Conservation (phyloP, 163 green algal genomes). For the Coccomyxa subellipsoidea region DNA sequence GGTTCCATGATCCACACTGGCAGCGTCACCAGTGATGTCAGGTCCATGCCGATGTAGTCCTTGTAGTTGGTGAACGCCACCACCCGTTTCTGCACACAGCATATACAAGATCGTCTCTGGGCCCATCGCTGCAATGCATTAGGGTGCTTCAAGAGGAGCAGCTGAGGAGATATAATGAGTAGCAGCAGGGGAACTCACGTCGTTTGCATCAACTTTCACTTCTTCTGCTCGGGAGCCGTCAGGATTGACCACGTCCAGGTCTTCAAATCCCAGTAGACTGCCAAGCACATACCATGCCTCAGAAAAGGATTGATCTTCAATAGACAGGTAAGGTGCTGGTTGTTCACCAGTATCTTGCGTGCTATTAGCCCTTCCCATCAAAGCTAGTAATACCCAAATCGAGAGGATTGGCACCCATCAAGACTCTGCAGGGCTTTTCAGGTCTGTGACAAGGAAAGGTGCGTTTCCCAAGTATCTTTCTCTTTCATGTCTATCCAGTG, state of each 20-base stretch:
- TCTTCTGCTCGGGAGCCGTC: constrained; percentile 57
- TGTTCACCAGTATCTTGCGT: too few species aligned
- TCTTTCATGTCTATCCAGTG: too few species aligned
- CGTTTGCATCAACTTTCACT: constrained; percentile 25
- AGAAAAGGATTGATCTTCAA: background rate
- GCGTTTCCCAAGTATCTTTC: too few species aligned
- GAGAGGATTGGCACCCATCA: too few species aligned
- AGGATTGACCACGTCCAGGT: constrained; percentile 77
- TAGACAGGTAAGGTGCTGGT: too few species aligned
- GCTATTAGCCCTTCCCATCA: too few species aligned
- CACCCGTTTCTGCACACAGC: constrained; percentile 45
- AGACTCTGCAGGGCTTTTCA: too few species aligned
- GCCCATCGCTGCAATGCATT: background rate
- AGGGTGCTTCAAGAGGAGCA: background rate
- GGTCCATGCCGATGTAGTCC: constrained; percentile 94
- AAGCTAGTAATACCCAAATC: too few species aligned
- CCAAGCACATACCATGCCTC: background rate
- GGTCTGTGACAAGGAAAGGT: too few species aligned
- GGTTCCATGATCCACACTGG: constrained; percentile 98
- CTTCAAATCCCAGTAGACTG: constrained; percentile 74
- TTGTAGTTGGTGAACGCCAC: constrained; percentile 60
- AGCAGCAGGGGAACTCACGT: background rate
- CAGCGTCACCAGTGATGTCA: constrained; percentile 91
- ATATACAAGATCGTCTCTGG: background rate
- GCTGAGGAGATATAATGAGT: background rate